Base-by-base conservation (phyloP, 208 protist species). In the Trypanosoma melophagium region DNA sequence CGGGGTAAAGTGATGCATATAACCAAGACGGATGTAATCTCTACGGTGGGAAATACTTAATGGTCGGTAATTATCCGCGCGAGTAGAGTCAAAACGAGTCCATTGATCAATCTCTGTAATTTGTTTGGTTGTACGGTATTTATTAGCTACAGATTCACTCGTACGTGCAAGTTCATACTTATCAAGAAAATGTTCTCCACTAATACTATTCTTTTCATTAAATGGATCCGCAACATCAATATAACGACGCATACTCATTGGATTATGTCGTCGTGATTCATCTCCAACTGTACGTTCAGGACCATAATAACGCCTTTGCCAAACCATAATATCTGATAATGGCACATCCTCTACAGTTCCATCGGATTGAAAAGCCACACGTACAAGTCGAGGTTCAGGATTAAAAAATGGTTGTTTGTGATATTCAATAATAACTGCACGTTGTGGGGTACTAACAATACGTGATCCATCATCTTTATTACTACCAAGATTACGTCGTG, bases 81-180 rank as follows among this genome's bases (percentile, higher is more conserved):
- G 77, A 24, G 69, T 65, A 41, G 63, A 75, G 74, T 96, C 91
- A 61, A 81, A 80, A 31, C 71, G 65, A 42, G 68, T 86, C 89
- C 91, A 96, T 60, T 84, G 60, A 59, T 96, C 91, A 41, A 96
- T 74, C 71, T 96, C 88, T 7, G 83, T 90, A 44, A 96, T 92
- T 63, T 95, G 85, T 68, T 95, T 94, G 31, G 80, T 91, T 10
- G 81, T 85, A 64, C 87, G 91, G 53, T 87, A 88, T 72, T 63
- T 67, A 44, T 67, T 72, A 16, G 50, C 50, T 1, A 57, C 62
- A 35, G 41, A 47, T 54, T 73, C 70, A 2, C 78, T 61, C 12
- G 57, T 84, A 55, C 65, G 76, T 19, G 63, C 22, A 0, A 21
- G 44, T 61, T 87, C 84, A 71, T 95, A 94, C 76, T 96, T 94